phyloP scores from a whole-genome alignment of 2,329 filamentous ascomycete genomes.

The Madurella mycetomatis region DNA sequence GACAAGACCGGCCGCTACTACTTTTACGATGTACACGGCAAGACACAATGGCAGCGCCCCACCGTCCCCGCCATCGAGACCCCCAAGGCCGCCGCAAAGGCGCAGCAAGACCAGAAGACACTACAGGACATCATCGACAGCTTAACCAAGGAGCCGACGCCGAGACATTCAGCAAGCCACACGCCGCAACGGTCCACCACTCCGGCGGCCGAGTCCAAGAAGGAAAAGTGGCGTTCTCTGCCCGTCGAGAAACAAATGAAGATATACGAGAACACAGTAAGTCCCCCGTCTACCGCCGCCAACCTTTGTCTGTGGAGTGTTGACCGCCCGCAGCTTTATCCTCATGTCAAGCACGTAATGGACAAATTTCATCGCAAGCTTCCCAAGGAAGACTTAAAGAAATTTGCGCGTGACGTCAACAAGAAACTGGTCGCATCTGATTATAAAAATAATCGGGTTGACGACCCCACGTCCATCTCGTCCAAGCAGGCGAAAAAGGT shows the following conservation, averaged over 20 bases:
- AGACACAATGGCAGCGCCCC: conserved; percentile 78
- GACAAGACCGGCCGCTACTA: conserved; percentile 70
- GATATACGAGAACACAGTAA: conserved; percentile 87
- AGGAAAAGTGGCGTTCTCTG: conserved; percentile 66
- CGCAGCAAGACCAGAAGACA: conserved; percentile 60
- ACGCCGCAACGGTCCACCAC: conserved; percentile 60
- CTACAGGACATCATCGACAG: conserved; percentile 83
- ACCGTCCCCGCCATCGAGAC: conserved; percentile 63
- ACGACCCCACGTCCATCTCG: conserved; percentile 68
- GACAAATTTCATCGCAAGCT: conserved; percentile 85
- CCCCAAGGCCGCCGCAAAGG: conserved; percentile 61
- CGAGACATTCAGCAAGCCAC: conserved; percentile 51
- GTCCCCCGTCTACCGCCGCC: conserved; percentile 31
- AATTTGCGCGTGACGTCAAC: conserved; percentile 61
- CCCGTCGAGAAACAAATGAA: conserved; percentile 87
- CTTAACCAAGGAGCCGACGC: conserved; percentile 66
- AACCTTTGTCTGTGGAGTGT: not conserved
- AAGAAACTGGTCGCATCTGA: conserved; percentile 91
- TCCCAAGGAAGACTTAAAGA: conserved; percentile 69
- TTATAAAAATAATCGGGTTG: conserved; percentile 83
- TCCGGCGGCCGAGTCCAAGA: conserved; percentile 54
- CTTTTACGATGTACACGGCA: conserved; percentile 76
- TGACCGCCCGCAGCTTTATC: conserved; percentile 60
- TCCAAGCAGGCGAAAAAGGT: conserved; percentile 77
- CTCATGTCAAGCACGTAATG: conserved; percentile 78